Conservation (phyloP, 1,284 basidiomycete genomes). For the Fistulinella cinereoalba region DNA sequence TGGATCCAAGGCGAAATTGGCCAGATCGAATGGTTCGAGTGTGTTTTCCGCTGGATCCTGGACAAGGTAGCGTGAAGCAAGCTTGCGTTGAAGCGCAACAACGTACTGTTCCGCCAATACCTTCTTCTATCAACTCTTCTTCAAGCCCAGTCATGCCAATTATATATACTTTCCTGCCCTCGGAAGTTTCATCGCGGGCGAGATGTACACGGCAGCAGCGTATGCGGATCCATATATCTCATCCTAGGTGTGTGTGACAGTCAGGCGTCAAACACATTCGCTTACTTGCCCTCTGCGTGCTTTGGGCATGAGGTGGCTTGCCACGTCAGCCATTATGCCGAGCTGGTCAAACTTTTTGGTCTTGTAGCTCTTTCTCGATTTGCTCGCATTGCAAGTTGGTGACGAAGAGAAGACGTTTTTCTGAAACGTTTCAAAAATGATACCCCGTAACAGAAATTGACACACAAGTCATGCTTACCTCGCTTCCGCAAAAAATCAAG, state of each 20-base stretch:
- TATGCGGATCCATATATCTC: slow-evolving; percentile 97
- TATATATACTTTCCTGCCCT: slow-evolving; percentile 93
- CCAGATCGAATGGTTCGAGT: slow-evolving; percentile 69
- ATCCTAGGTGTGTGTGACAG: slow-evolving; percentile 51
- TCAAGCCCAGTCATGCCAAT: slow-evolving; percentile 92
- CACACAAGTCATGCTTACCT: slow-evolving; percentile 61
- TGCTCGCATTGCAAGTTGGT: slow-evolving; percentile 99
- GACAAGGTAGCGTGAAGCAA: too few relatives aligned
- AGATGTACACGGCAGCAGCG: slow-evolving; percentile 91
- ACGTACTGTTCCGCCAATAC: slow-evolving; percentile 88
- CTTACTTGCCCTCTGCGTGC: background rate
- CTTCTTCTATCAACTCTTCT: slow-evolving; percentile 86
- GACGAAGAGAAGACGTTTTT: slow-evolving; percentile 91
- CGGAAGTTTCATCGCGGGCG: slow-evolving; percentile 84
- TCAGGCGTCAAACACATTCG: too few relatives aligned
- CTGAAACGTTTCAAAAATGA: too few relatives aligned
- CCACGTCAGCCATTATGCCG: slow-evolving; percentile 82
- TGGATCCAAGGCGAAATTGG: slow-evolving; percentile 71
- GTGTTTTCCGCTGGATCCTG: slow-evolving; percentile 84
- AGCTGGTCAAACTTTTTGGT: slow-evolving; percentile 89
- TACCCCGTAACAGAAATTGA: too few relatives aligned
- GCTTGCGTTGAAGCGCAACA: too few relatives aligned
- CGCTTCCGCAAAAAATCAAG: slow-evolving; percentile 62
- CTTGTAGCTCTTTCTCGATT: slow-evolving; percentile 85
- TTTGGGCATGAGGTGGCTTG: slow-evolving; percentile 33